Evolutionary conservation across 2,329 filamentous ascomycete genomes (phyloP), one percentile per base, ranked within the genome.

Genomic region (Chlorencoelia australis): DNA sequence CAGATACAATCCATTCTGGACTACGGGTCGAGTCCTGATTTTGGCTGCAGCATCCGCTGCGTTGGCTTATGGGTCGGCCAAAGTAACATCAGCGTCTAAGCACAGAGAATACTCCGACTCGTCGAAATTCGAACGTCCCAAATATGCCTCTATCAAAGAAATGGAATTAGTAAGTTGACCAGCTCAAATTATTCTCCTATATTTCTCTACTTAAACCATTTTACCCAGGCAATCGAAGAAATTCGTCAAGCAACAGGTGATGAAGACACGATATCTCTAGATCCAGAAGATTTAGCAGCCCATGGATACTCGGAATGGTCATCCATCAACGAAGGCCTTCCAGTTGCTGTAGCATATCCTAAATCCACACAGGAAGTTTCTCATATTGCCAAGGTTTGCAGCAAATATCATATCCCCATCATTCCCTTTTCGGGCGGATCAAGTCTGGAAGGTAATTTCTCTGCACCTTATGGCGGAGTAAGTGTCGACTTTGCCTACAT

Each of bases 401-500:
- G 82, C 61, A 80, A 80, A 56, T 79, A 87, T 59, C 77, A 71
- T 11, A 73, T 94, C 36, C 88, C 88, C 1, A 82, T 94, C 63
- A 82, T 57, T 41, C 81, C 85, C 0, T 94, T 83, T 55, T 91
- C 84, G 1, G 87, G 86, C 3, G 88, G 87, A 10, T 82, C 84
- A 0, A 89, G 82, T 47, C 66, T 95, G 0, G 88, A 95, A 58
- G 88, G 82, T 10, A 91, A 94, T 57, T 94, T 94, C 59, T 83
- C 84, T 0, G 84, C 87, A 10, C 85, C 86, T 0, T 82, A 79
- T 53, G 87, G 87, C 9, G 88, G 88, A 9, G 74, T 95, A 54
- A 89, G 83, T 47, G 82, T 95, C 33, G 88, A 95, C 54, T 95
- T 95, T 57, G 74, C 76, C 1, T 75, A 75, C 52, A 95, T 95